Conservation (phyloP, 805 yeast species). For the Cyberlindnera japonica region DNA sequence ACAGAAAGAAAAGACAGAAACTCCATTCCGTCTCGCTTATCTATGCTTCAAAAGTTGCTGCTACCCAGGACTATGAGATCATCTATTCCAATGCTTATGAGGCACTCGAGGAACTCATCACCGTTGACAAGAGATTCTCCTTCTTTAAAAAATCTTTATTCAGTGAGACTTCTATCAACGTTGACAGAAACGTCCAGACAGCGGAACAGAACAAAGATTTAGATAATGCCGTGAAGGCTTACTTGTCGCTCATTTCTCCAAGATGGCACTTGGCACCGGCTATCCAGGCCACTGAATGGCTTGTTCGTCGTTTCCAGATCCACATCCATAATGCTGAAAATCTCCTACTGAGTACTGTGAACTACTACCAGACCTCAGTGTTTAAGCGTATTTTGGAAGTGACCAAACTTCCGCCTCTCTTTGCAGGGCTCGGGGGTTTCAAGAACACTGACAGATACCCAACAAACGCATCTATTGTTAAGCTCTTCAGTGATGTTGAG, state of each 20-base stretch:
- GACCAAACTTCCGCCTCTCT: constrained; percentile 72
- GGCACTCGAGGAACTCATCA: constrained; percentile 68
- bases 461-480: constrained; percentile 61
- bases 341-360: constrained; percentile 66
- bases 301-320: constrained; percentile 83
- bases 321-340: constrained; percentile 77
- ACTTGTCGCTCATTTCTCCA: constrained; percentile 70
- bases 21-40: constrained; percentile 86
- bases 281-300: constrained; percentile 87
- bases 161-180: constrained; percentile 70
- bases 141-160: constrained; percentile 71
- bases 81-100: constrained; percentile 69
- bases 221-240: constrained; percentile 70
- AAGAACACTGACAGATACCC: constrained; percentile 64
- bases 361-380: constrained; percentile 72
- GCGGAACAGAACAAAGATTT: constrained; percentile 73
- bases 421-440: constrained; percentile 65
- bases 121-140: constrained; percentile 70
- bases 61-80: constrained; percentile 89
- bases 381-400: constrained; percentile 76
- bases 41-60: constrained; percentile 82
- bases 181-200: constrained; percentile 82
- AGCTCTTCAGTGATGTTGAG: constrained; percentile 68
- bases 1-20: constrained; percentile 81
- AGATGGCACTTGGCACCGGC: constrained; percentile 74